These are phyloP conservation scores for Nannochloropsis limnetica DNA, from an alignment of 352 stramenopile genomes.

Conservation along the genomic window DNA sequence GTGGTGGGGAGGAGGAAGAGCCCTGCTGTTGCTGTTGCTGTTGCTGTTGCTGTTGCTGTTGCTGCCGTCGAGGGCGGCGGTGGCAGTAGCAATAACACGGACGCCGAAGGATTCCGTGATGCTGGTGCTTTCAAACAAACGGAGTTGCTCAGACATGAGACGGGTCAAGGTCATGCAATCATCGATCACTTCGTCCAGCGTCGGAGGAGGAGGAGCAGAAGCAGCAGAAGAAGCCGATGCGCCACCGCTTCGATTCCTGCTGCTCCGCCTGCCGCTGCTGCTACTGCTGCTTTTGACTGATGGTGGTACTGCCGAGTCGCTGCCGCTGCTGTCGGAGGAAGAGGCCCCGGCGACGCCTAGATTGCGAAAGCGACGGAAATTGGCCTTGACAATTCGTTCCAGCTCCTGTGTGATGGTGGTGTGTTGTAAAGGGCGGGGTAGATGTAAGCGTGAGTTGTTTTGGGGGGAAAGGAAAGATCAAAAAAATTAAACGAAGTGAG, in stretches of 20 bases:
- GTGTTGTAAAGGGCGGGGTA: no score
- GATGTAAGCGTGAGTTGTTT: no score
- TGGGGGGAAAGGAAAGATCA: not conserved
- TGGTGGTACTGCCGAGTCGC: not conserved
- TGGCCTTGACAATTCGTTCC: conserved; percentile 25
- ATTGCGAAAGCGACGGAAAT: conserved; percentile 12
- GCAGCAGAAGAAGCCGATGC: not conserved
- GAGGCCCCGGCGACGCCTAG: not conserved
- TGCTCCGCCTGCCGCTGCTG: conserved; percentile 2
- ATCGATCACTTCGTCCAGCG: not conserved
- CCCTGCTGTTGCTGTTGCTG: not conserved
- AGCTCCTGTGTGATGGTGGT: not conserved
- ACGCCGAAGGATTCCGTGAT: not conserved
- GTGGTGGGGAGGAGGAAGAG: not conserved
- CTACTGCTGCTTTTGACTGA: not conserved
- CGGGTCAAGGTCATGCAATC: conserved; percentile 21
- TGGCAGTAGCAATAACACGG: not conserved
- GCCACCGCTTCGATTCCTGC: not conserved
- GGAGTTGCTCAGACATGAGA: not conserved
- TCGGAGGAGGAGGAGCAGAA: not conserved
- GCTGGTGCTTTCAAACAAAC: conserved; percentile 20
- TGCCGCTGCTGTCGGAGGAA: not conserved
- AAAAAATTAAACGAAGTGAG: not conserved
- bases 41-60: not conserved
- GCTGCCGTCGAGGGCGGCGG: not conserved